These are phyloP conservation scores for Senna siamea DNA, from an alignment of 306 rosid species.

Conservation along the genomic window DNA sequence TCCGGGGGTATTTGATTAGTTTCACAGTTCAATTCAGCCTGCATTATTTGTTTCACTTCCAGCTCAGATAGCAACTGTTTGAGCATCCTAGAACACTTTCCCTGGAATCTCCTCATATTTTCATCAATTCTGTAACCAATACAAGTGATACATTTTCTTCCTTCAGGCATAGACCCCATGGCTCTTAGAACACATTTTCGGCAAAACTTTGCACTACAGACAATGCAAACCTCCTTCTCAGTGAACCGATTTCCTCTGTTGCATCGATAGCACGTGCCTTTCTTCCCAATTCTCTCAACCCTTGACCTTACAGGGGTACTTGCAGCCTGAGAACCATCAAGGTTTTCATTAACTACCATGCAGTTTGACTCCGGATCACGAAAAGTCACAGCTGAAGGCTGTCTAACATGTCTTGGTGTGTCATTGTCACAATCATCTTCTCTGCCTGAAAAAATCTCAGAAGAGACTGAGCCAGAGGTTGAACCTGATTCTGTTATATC, in stretches of 20 bases:
- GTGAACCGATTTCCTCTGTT: conserved; percentile 61
- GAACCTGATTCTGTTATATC: conserved; percentile 56
- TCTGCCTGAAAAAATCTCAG: conserved; percentile 55
- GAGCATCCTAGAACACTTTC: conserved; percentile 67
- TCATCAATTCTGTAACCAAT: conserved; percentile 69
- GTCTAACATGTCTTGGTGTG: conserved; percentile 43
- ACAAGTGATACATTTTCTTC: conserved; percentile 79
- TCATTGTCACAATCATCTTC: conserved; percentile 43
- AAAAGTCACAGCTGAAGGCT: conserved; percentile 70
- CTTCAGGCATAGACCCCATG: conserved; percentile 95
- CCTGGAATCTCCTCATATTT: conserved; percentile 53
- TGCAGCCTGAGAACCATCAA: conserved; percentile 36
- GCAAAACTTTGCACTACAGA: conserved; percentile 66
- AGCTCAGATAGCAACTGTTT: conserved; percentile 54
- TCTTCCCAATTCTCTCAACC: conserved; percentile 63
- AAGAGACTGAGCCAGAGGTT: conserved; percentile 50
- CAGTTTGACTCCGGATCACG: conserved; percentile 51
- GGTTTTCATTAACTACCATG: conserved; percentile 31
- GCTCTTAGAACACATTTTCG: conserved; percentile 58
- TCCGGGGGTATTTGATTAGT: conserved; percentile 60
- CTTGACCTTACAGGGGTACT: conserved; percentile 45
- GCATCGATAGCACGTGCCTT: conserved; percentile 74
- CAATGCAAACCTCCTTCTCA: conserved; percentile 75
- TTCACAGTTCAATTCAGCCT: conserved; percentile 56
- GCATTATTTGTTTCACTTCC: conserved; percentile 54